Conservation (phyloP, 768 basidiomycete species). For the Panaeolus papilionaceus region DNA sequence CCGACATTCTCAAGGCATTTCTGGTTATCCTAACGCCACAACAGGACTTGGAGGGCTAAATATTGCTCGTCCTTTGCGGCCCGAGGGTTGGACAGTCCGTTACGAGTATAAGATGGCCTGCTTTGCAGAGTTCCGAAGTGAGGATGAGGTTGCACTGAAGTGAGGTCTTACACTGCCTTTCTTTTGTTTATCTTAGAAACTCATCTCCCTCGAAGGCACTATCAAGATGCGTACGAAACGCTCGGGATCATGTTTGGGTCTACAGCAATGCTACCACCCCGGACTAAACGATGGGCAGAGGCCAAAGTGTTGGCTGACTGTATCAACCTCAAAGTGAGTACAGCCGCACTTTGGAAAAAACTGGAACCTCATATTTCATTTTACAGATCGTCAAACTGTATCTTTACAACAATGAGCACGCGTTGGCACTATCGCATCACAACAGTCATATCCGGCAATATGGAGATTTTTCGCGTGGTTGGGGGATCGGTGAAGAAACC, state of each 20-base stretch:
- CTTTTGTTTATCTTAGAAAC: constrained; percentile 19
- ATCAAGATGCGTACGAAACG: constrained; percentile 90
- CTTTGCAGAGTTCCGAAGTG: constrained; percentile 94
- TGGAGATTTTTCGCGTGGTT: constrained; percentile 84
- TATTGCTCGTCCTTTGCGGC: constrained; percentile 67
- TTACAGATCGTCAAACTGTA: constrained; percentile 86
- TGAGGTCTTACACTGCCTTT: constrained; percentile 38
- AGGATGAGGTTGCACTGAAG: constrained; percentile 93
- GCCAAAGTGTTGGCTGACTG: constrained; percentile 97
- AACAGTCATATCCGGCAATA: constrained; percentile 87
- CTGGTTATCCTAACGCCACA: constrained; percentile 58
- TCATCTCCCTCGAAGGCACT: constrained; percentile 63
- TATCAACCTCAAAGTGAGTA: constrained; percentile 82
- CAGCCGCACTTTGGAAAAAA: background rate
- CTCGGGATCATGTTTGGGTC: constrained; percentile 90
- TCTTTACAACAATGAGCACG: constrained; percentile 88
- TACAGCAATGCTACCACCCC: constrained; percentile 82
- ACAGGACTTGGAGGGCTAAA: constrained; percentile 48
- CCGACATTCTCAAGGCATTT: constrained; percentile 67
- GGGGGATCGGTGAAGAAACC: constrained; percentile 97
- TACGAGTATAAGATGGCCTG: constrained; percentile 98
- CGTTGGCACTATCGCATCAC: constrained; percentile 82
- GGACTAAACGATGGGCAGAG: constrained; percentile 98
- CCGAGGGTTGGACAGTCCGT: constrained; percentile 93
- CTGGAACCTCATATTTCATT: background rate